phyloP scores from a whole-genome alignment of 139 green algal species.

The Ostreobium quekettii region DNA sequence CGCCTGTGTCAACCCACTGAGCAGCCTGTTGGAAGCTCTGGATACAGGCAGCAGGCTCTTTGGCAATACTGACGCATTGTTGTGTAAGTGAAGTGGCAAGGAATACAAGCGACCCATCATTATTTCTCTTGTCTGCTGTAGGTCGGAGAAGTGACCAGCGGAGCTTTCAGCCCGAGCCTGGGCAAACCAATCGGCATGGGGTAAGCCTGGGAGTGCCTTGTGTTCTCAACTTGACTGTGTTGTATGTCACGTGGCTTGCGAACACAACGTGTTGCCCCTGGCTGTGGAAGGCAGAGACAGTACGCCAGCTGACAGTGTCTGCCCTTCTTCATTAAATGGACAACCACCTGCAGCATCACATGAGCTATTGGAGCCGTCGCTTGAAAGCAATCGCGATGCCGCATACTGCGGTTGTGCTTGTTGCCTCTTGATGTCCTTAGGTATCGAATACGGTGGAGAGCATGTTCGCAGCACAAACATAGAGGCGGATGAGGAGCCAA shows the following conservation, averaged over 20 bases:
- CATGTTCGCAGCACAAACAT: too few species aligned
- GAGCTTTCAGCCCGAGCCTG: constrained; percentile 87
- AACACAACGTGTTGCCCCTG: background rate
- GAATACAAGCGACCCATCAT: too few species aligned
- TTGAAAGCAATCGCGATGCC: background rate
- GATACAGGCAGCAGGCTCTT: too few species aligned
- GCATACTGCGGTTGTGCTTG: too few species aligned
- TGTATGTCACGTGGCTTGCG: background rate
- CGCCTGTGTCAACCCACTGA: too few species aligned
- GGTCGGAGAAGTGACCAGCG: constrained; percentile 85
- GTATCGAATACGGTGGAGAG: too few species aligned
- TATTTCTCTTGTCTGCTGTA: too few species aligned
- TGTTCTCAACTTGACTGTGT: background rate
- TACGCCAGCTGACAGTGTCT: background rate
- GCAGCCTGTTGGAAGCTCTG: too few species aligned
- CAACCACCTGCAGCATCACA: background rate
- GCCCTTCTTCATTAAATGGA: background rate
- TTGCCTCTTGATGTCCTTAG: too few species aligned
- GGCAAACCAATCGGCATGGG: constrained; percentile 99
- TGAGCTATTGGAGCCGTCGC: background rate
- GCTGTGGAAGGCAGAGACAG: background rate
- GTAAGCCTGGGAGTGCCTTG: constrained; percentile 25
- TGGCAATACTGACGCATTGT: too few species aligned
- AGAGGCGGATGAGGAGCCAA: too few species aligned
- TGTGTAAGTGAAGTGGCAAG: too few species aligned